phyloP scores from a whole-genome alignment of 352 stramenopile species.

The Phytophthora macrochlamydospora region DNA sequence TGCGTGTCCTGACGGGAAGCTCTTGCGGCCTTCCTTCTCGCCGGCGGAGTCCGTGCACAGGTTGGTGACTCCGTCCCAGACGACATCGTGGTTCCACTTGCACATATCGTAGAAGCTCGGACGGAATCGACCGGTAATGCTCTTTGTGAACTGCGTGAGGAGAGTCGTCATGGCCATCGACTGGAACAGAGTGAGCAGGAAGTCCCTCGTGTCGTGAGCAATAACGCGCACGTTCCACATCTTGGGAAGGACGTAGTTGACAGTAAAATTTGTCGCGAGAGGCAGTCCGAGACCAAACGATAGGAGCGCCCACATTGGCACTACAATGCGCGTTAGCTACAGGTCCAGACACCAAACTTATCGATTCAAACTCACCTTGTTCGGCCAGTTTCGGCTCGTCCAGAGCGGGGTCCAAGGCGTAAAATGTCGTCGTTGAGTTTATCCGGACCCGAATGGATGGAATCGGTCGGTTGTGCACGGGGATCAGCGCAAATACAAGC shows the following conservation, averaged over 20 bases:
- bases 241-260: slow-evolving; percentile 69
- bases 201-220: slow-evolving; percentile 76
- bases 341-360: not conserved
- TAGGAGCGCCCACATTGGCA: slow-evolving; percentile 56
- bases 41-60: slow-evolving; percentile 60
- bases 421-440: slow-evolving; percentile 43
- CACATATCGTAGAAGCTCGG: slow-evolving; percentile 88
- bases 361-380: slow-evolving; percentile 26
- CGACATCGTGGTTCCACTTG: slow-evolving; percentile 64
- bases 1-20: slow-evolving; percentile 81
- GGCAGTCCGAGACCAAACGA: slow-evolving; percentile 40
- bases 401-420: slow-evolving; percentile 54
- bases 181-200: slow-evolving; percentile 71
- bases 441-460: slow-evolving; percentile 52
- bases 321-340: slow-evolving; percentile 21
- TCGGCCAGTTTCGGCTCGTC: slow-evolving; percentile 54
- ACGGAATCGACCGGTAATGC: slow-evolving; percentile 77
- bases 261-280: slow-evolving; percentile 49
- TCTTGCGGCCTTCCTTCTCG: slow-evolving; percentile 79
- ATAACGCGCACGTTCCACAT: slow-evolving; percentile 58
- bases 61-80: slow-evolving; percentile 82
- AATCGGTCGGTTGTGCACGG: slow-evolving; percentile 65
- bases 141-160: slow-evolving; percentile 82
- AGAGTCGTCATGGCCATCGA: slow-evolving; percentile 51
- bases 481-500: slow-evolving; percentile 55